A percentile compares a stretch with the other conserved stretches of the same genome.
Conservation (phyloP, 2,329 filamentous ascomycete genomes). For the Sordariomycetes sp. region DNA sequence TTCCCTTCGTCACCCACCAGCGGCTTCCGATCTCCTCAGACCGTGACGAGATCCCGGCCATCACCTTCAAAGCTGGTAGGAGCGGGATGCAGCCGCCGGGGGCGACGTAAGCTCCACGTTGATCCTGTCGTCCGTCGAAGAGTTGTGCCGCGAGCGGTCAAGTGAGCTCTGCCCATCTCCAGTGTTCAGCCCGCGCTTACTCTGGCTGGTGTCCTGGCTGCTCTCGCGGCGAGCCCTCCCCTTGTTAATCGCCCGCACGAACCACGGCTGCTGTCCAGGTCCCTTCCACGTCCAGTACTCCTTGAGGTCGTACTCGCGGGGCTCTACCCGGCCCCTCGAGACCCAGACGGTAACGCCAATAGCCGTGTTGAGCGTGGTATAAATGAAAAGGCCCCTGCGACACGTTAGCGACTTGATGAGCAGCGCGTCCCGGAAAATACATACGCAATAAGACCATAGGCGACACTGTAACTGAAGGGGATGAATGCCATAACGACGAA, state of each 20-base stretch:
- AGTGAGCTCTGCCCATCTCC: conserved; percentile 6
- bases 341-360: conserved; percentile 32
- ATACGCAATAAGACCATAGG: conserved; percentile 65
- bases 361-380: conserved; percentile 36
- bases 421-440: conserved; percentile 13
- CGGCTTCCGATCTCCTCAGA: neutral
- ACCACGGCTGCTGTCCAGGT: conserved; percentile 34
- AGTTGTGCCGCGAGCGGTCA: conserved; percentile 7
- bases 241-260: conserved; percentile 24
- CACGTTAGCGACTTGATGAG: conserved; percentile 1
- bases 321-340: conserved; percentile 31
- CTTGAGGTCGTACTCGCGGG: conserved; percentile 41
- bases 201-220: conserved; percentile 2
- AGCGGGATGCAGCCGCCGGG: conserved; percentile 3
- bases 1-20: neutral
- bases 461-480: conserved; percentile 69
- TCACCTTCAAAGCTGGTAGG: neutral
- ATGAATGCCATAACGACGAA: conserved; percentile 68
- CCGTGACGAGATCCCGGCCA: neutral
- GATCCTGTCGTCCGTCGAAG: conserved; percentile 6
- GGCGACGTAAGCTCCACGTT: conserved; percentile 6
- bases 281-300: conserved; percentile 46
- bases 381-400: conserved; percentile 40
- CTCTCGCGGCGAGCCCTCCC: conserved; percentile 5
- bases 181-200: conserved; percentile 8